These are phyloP conservation scores for Malus asiatica DNA, from an alignment of 306 rosid species.

Conservation along the genomic window DNA sequence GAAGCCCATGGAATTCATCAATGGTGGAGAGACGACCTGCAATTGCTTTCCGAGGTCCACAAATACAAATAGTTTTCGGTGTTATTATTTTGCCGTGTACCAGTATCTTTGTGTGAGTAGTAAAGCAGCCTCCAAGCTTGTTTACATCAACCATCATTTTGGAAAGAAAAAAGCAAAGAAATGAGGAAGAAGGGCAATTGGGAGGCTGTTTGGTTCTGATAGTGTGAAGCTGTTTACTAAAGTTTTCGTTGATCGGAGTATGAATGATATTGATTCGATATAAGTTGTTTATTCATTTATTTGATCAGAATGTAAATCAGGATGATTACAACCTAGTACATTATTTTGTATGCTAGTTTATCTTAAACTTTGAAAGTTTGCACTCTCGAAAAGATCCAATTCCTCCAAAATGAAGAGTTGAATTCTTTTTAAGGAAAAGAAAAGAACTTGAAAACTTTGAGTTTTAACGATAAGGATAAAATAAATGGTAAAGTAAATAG, in stretches of 20 bases:
- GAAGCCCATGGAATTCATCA: slow-evolving; percentile 95
- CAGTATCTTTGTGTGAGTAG: not conserved
- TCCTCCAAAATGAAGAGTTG: no score
- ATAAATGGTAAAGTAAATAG: no score
- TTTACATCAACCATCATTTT: not conserved
- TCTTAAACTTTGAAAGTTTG: not conserved
- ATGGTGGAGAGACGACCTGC: slow-evolving; percentile 73
- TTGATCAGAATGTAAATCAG: no score
- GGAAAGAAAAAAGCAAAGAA: not conserved
- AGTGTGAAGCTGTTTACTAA: not conserved
- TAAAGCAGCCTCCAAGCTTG: not conserved
- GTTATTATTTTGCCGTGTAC: not conserved
- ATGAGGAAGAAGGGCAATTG: not conserved
- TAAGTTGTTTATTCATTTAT: no score
- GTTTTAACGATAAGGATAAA: no score
- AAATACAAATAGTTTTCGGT: slow-evolving; percentile 29
- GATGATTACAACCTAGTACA: not conserved
- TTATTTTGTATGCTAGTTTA: no score
- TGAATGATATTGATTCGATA: not conserved
- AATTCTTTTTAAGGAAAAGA: no score
- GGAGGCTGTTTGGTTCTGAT: not conserved
- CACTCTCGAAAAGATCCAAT: no score
- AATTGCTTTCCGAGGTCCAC: slow-evolving; percentile 36
- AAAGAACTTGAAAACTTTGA: no score
- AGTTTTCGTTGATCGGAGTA: not conserved